These are phyloP conservation scores for Xylaria sp. DNA, from an alignment of 2,329 filamentous ascomycete species.

Conservation along the genomic window DNA sequence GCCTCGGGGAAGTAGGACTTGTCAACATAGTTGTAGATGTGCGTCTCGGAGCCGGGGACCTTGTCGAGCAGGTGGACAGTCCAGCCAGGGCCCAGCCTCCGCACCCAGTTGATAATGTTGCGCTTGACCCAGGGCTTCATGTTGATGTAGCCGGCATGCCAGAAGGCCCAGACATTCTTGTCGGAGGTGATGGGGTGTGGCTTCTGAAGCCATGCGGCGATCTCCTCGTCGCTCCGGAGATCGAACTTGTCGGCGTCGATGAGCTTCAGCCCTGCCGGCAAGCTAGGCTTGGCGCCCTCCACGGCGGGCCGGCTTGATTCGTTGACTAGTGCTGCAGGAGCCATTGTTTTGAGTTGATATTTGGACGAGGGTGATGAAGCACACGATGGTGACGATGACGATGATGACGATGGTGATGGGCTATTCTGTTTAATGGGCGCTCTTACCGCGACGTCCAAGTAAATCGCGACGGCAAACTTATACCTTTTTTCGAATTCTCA, in stretches of 20 bases:
- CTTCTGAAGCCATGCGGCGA: constrained; percentile 28
- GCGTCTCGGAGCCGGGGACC: constrained; percentile 33
- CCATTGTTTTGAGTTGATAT: constrained; percentile 14
- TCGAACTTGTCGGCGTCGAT: constrained; percentile 27
- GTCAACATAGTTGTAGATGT: constrained; percentile 34
- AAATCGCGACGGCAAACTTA: background rate
- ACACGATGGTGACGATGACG: background rate
- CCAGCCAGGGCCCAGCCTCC: constrained; percentile 34
- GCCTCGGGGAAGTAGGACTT: constrained; percentile 35
- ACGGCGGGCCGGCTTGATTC: constrained; percentile 11
- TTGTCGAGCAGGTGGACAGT: constrained; percentile 38
- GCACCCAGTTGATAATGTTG: constrained; percentile 38
- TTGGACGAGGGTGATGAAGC: background rate
- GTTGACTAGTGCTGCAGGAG: constrained; percentile 16
- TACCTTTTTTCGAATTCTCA: background rate
- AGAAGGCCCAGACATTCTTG: constrained; percentile 42
- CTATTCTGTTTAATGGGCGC: background rate
- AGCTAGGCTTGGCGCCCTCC: constrained; percentile 8
- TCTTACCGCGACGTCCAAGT: background rate
- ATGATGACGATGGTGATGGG: background rate
- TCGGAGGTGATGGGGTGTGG: constrained; percentile 33
- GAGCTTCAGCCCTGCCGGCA: constrained; percentile 23
- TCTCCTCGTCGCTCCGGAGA: constrained; percentile 30
- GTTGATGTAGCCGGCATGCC: constrained; percentile 34
- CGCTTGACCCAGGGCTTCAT: constrained; percentile 34